A percentile compares a stretch with the other conserved stretches of the same genome.
phyloP scores from a whole-genome alignment of 768 basidiomycete species.

The Russula griseocarnosa region DNA sequence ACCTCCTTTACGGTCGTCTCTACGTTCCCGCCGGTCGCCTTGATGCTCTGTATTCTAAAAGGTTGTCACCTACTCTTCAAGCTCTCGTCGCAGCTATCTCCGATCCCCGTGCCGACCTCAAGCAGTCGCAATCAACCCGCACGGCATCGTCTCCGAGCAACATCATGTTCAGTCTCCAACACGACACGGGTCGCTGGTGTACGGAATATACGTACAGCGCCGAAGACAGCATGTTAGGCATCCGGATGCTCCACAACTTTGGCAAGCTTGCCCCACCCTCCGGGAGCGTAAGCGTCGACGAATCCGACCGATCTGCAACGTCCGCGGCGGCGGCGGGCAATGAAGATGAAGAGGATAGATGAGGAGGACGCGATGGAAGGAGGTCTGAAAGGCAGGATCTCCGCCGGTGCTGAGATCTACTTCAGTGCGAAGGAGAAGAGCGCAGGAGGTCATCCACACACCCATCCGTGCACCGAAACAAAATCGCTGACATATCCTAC shows the following conservation, averaged over 20 bases:
- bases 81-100: conserved; percentile 83
- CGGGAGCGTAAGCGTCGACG: conserved; percentile 32
- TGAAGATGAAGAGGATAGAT: conserved; percentile 72
- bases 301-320: conserved; percentile 33
- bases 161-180: conserved; percentile 80
- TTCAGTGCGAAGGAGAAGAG: conserved; percentile 90
- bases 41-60: conserved; percentile 84
- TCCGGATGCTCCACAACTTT: conserved; percentile 88
- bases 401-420: conserved; percentile 90
- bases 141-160: conserved; percentile 53
- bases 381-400: conserved; percentile 85
- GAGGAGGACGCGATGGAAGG: conserved; percentile 93
- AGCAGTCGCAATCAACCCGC: conserved; percentile 39
- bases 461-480: background rate
- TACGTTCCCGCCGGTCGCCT: conserved; percentile 86
- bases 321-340: conserved; percentile 19
- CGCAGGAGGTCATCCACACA: conserved; percentile 61
- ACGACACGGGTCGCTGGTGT: conserved; percentile 89
- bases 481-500: background rate
- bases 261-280: conserved; percentile 52
- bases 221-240: conserved; percentile 90
- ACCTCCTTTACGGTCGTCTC: conserved; percentile 86
- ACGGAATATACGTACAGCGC: conserved; percentile 94
- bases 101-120: conserved; percentile 54
- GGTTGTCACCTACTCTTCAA: conserved; percentile 75